Percentiles rank a stretch among this genome's conserved stretches.
Conservation (phyloP, 2,329 filamentous ascomycete genomes). For the Xylariaceae sp. region DNA sequence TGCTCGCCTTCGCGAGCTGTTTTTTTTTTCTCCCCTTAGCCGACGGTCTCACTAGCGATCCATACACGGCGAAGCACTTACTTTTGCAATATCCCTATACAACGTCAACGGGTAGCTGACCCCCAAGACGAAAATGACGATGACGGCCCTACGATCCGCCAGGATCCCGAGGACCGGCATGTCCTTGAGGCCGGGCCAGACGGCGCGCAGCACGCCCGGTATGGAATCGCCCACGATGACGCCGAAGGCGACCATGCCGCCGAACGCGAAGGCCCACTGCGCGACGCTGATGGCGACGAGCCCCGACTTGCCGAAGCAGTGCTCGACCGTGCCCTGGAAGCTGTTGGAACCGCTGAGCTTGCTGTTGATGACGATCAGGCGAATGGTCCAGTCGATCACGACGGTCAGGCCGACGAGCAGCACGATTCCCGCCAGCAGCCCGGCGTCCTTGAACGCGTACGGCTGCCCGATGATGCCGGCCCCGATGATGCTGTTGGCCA, state of each 20-base stretch:
- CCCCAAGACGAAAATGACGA: slow-evolving; percentile 82
- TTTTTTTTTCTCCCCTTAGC: slow-evolving; percentile 12
- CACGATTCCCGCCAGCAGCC: slow-evolving; percentile 76
- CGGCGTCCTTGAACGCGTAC: slow-evolving; percentile 93
- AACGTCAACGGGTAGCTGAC: slow-evolving; percentile 90
- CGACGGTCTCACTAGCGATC: neutral
- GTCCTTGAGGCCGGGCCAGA: slow-evolving; percentile 75
- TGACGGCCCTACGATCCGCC: slow-evolving; percentile 79
- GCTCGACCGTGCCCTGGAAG: slow-evolving; percentile 93
- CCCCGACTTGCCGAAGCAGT: slow-evolving; percentile 88
- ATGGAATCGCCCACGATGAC: slow-evolving; percentile 98
- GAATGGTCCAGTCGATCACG: slow-evolving; percentile 95
- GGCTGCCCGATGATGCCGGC: slow-evolving; percentile 81
- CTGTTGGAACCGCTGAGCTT: slow-evolving; percentile 93
- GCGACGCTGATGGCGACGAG: slow-evolving; percentile 86
- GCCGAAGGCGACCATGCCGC: slow-evolving; percentile 97
- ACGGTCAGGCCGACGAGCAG: slow-evolving; percentile 80
- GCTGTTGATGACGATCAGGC: slow-evolving; percentile 94
- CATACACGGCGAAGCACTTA: slow-evolving; percentile 44
- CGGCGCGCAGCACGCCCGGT: slow-evolving; percentile 79
- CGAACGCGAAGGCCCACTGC: slow-evolving; percentile 98
- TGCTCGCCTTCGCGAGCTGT: slow-evolving; percentile 93
- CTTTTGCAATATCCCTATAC: slow-evolving; percentile 97
- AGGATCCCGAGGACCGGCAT: slow-evolving; percentile 81
- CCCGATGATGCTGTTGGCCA: slow-evolving; percentile 97